A percentile compares a stretch with the other conserved stretches of the same genome.
Conservation (phyloP, 2,329 filamentous ascomycete species). For the Fusarium nematophilum region DNA sequence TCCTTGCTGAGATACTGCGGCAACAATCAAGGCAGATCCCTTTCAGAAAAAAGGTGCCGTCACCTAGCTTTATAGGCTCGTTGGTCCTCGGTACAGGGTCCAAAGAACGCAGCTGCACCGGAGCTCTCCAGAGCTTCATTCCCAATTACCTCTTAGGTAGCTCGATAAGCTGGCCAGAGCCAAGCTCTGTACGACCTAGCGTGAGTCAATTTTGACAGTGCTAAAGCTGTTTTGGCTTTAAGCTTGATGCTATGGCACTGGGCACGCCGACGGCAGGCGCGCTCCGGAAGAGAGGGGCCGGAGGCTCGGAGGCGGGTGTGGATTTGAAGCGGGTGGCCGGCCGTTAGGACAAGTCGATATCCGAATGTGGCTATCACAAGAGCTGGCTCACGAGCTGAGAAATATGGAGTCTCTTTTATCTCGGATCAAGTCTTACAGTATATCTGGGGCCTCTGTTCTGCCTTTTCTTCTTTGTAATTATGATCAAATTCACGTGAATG, state of each 20-base stretch:
- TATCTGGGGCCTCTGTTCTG: no score
- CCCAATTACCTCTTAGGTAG: constrained; percentile 8
- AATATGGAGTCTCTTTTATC: no score
- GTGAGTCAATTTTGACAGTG: constrained; percentile 35
- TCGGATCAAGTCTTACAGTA: no score
- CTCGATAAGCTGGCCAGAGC: constrained; percentile 10
- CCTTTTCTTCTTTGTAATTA: no score
- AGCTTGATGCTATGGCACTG: constrained; percentile 19
- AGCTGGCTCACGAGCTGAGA: no score
- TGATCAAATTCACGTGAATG: no score
- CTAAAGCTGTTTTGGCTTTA: constrained; percentile 12
- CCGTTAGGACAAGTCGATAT: neutral
- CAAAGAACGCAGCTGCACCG: constrained; percentile 19
- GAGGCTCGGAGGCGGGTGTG: constrained; percentile 33
- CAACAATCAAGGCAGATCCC: neutral
- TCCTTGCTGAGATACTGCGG: neutral
- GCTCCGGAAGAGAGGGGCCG: constrained; percentile 16
- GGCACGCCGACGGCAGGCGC: neutral
- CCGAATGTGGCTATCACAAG: neutral
- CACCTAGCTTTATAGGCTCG: constrained; percentile 30
- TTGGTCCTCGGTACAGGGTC: neutral
- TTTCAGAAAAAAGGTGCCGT: constrained; percentile 3
- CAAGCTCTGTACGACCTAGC: constrained; percentile 26
- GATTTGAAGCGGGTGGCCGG: constrained; percentile 31
- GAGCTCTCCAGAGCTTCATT: neutral